These are phyloP conservation scores for Lathyrus oleraceus DNA, from an alignment of 306 rosid genomes.

Conservation along the genomic window DNA sequence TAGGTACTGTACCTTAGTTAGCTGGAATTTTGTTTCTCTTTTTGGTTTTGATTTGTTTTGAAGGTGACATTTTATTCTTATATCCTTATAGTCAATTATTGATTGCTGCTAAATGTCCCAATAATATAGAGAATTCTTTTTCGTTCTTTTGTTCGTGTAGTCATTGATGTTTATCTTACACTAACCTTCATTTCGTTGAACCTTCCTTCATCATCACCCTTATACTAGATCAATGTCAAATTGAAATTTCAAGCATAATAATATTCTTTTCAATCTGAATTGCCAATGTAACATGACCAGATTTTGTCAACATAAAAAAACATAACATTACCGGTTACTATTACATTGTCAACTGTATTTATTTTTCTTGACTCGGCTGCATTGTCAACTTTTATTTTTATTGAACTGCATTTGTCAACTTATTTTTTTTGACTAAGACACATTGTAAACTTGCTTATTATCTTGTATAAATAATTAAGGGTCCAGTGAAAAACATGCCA, in stretches of 20 bases:
- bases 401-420: no score
- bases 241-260: not conserved
- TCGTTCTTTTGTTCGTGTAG: not conserved
- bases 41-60: not conserved
- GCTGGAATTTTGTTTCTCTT: not conserved
- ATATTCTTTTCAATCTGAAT: not conserved
- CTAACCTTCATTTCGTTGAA: slow-evolving; percentile 7
- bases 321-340: no score
- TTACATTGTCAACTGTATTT: no score
- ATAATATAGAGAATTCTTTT: not conserved
- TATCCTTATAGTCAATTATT: slow-evolving; percentile 16
- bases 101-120: not conserved
- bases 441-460: not conserved
- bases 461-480: not conserved
- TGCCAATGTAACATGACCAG: not conserved
- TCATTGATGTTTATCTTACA: not conserved
- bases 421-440: no score
- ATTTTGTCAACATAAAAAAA: not conserved
- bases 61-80: slow-evolving; percentile 17
- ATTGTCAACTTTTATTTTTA: no score
- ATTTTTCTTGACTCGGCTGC: no score
- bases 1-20: not conserved
- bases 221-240: not conserved
- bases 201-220: slow-evolving; percentile 8
- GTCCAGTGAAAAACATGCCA: not conserved